Evolutionary conservation across 2,329 filamentous ascomycete genomes (phyloP), one percentile per base, ranked within the genome.

Genomic region (Diaporthe citrichinensis): DNA sequence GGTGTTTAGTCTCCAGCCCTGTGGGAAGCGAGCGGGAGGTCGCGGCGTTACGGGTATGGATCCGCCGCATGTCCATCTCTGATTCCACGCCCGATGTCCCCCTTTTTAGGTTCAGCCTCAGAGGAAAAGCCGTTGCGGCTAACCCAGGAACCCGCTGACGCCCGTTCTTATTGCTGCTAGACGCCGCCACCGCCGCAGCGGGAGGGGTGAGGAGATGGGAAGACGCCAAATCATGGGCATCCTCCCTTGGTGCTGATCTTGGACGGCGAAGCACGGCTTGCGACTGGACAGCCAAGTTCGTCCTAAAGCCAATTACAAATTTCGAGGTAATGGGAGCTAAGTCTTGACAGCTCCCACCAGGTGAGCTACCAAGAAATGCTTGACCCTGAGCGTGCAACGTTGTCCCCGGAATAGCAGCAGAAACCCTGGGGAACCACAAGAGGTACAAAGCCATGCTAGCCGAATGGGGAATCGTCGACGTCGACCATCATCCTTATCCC

Each of bases 91-190:
- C 28, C 65, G 46, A 41, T 68, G 46, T 68, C 34, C 36, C 49
- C n/a, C 20, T 23, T 72, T 49, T 65, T 57, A 73, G 58, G 71
- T 73, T 73, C 58, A 73, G 71, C 71, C 71, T 17, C 71, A 73
- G 28, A 65, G 36, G 17, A 39, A 72, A 65, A 65, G 46, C 58
- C 71, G 71, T 73, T 73, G 71, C 49, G 71, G 28, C 71, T 53
- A 62, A 62, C 25, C 15, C 71, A 73, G 44, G 71, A 65, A 73
- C 58, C 49, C 58, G 71, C 49, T 31, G 31, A 53, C 51, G 51
- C 71, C 44, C 17, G 65, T 31, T 36, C 46, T 53, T 20, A 10
- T 49, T 36, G 44, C 61, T 65, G 44, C 31, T 68, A 28, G 46
- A 39, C 31, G 46, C 46, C 65, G 46, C 62, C 65, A 41, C 31